phyloP scores from a whole-genome alignment of 495 filamentous ascomycete species.

The Astrothelium subdiscretum region DNA sequence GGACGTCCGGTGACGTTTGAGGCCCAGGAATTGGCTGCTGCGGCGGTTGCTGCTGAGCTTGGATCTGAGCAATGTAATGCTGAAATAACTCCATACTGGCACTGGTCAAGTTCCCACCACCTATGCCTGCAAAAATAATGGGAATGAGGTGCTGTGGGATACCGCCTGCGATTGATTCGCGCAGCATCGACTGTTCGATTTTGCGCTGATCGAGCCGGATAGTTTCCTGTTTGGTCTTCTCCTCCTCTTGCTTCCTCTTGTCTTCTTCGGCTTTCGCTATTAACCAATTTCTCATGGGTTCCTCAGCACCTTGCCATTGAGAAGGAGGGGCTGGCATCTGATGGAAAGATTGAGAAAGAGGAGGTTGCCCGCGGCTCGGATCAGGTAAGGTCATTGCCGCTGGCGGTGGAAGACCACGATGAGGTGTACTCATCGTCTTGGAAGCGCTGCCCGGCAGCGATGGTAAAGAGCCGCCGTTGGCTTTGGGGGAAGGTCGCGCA shows the following conservation, averaged over 20 bases:
- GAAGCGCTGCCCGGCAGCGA: conserved; percentile 29
- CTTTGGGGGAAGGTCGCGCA: conserved; percentile 48
- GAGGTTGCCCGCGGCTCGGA: conserved; percentile 8
- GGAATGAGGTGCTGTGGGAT: conserved; percentile 82
- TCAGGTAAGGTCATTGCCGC: conserved; percentile 54
- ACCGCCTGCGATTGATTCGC: conserved; percentile 65
- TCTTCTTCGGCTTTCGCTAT: conserved; percentile 78
- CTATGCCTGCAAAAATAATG: conserved; percentile 77
- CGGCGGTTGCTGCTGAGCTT: conserved; percentile 34
- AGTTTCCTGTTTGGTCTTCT: conserved; percentile 72
- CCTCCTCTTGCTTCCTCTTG: conserved; percentile 71
- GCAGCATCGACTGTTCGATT: conserved; percentile 74
- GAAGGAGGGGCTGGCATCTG: conserved; percentile 58
- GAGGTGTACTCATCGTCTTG: conserved; percentile 54
- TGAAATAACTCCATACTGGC: conserved; percentile 61
- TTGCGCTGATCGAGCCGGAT: conserved; percentile 68
- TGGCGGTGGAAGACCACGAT: conserved; percentile 64
- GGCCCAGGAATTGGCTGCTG: conserved; percentile 35
- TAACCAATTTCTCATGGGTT: conserved; percentile 73
- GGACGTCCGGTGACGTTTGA: conserved; percentile 27
- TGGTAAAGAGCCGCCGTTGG: conserved; percentile 38
- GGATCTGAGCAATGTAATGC: conserved; percentile 45
- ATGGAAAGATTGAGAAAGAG: conserved; percentile 15
- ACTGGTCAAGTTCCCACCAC: conserved; percentile 49
- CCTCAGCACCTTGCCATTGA: conserved; percentile 64